Evolutionary conservation across 2,329 filamentous ascomycete species (phyloP).

Genomic region (Claviceps quebecensis): DNA sequence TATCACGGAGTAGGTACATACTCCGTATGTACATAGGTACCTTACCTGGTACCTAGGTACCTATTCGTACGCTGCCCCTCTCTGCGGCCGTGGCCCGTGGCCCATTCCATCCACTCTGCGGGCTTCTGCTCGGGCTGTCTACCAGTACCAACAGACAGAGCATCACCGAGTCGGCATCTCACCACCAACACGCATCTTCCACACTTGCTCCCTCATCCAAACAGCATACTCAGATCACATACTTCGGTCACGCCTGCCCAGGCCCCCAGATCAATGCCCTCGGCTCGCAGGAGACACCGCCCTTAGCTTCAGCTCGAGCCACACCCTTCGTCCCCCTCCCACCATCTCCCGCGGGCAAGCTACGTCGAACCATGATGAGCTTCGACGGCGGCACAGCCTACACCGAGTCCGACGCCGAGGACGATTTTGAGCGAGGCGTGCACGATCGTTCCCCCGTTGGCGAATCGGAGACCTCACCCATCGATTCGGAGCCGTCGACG

Average conservation of each 20-base stretch:
- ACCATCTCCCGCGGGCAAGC: neutral
- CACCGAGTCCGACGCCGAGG: slow-evolving; percentile 68
- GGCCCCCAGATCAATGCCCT: neutral
- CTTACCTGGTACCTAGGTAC: too few species aligned
- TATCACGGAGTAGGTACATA: too few species aligned
- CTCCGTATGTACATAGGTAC: too few species aligned
- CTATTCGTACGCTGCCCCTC: too few species aligned
- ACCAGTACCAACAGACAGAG: neutral
- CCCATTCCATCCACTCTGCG: too few species aligned
- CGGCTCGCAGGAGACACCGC: neutral
- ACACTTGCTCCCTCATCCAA: neutral
- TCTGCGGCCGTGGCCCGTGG: too few species aligned
- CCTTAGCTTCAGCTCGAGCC: neutral
- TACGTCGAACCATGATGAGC: slow-evolving; percentile 31
- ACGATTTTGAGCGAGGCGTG: slow-evolving; percentile 67
- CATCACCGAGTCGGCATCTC: neutral
- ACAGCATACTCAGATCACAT: neutral
- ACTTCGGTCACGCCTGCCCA: neutral
- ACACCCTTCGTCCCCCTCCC: neutral
- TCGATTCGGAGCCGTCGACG: slow-evolving; percentile 57
- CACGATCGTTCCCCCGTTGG: slow-evolving; percentile 53
- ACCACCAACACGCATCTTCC: neutral
- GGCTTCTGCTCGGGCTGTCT: too few species aligned
- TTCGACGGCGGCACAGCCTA: slow-evolving; percentile 56
- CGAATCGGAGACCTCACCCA: slow-evolving; percentile 56